These are phyloP conservation scores for Diaporthe sp. DNA, from an alignment of 2,329 filamentous ascomycete species.

Conservation along the genomic window DNA sequence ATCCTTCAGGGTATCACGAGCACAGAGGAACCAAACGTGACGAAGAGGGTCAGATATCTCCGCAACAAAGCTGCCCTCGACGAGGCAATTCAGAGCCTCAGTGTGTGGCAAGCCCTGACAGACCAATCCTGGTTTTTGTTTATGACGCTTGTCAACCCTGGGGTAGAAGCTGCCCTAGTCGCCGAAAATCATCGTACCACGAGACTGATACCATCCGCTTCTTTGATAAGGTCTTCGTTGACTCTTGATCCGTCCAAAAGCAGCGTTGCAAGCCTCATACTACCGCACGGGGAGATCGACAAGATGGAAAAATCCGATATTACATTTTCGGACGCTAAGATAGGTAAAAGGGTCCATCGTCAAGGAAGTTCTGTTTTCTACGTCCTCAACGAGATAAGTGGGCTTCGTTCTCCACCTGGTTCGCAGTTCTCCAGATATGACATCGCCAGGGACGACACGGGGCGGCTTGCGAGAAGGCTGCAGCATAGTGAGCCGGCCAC, in stretches of 20 bases:
- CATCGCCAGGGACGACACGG: constrained; percentile 1
- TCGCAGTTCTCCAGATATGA: background rate
- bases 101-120: background rate
- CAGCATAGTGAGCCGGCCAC: background rate
- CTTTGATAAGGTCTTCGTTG: background rate
- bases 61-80: background rate
- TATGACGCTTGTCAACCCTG: background rate
- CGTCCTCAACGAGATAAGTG: background rate
- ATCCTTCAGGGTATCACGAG: background rate
- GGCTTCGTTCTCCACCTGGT: background rate
- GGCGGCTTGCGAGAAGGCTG: constrained; percentile 20
- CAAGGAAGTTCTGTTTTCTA: background rate
- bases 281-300: background rate
- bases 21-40: background rate
- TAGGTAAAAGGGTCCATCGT: background rate
- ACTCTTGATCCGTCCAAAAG: no score
- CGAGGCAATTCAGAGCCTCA: constrained; percentile 1
- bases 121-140: constrained; percentile 6
- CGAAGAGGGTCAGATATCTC: background rate
- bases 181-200: background rate
- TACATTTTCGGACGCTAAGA: background rate
- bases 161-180: background rate
- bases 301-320: background rate
- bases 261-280: background rate
- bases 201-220: background rate